Percentiles rank a stretch among this genome's conserved stretches.
These are phyloP conservation scores for Botryotinia calthae DNA, from an alignment of 2,329 filamentous ascomycete species.

Conservation along the genomic window DNA sequence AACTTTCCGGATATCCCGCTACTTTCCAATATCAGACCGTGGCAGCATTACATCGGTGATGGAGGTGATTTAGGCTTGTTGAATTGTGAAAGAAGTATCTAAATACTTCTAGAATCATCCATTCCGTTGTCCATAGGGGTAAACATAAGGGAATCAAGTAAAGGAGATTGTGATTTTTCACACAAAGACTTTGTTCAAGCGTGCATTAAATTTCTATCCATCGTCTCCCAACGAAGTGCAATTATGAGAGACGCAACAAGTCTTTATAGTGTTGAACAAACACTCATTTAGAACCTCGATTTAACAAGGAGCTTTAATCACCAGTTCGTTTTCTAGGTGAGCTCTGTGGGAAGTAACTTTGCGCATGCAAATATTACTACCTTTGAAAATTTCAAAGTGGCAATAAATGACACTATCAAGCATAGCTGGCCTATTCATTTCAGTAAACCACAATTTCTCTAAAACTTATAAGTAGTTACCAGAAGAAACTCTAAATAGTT, in stretches of 20 bases:
- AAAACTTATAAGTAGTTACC: no score
- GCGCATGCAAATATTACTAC: background rate
- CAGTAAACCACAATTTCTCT: no score
- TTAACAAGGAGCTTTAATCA: background rate
- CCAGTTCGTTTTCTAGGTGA: background rate
- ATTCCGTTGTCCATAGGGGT: background rate
- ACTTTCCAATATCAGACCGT: accelerated
- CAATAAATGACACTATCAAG: background rate
- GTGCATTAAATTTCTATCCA: background rate
- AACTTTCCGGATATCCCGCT: accelerated
- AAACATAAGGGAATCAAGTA: accelerated
- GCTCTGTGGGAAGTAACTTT: background rate
- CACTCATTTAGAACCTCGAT: background rate
- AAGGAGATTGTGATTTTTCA: background rate
- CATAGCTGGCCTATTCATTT: no score
- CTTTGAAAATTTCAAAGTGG: background rate
- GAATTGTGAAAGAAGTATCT: background rate
- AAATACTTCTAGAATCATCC: background rate
- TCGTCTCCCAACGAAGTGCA: background rate
- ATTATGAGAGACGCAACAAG: background rate
- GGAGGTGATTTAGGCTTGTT: background rate
- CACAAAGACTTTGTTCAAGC: background rate
- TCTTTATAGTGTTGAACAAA: background rate
- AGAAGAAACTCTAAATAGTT: background rate
- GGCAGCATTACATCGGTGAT: background rate